Evolutionary conservation across 768 basidiomycete species (phyloP), one percentile per base, ranked within the genome.

Genomic region (Botryobasidium botryosum): DNA sequence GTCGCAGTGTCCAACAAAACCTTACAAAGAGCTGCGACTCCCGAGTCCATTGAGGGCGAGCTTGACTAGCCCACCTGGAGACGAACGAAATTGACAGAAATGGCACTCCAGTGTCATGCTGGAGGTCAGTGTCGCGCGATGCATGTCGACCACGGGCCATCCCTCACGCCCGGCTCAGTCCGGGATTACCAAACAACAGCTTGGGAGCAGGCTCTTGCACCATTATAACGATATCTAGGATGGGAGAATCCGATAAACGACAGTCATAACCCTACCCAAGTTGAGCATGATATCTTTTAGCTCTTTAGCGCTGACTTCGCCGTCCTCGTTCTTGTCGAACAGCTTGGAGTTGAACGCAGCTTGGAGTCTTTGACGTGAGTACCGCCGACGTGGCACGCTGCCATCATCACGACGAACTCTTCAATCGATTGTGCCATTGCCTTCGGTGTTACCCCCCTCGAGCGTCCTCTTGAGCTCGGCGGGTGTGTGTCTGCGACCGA

Each of bases 261-360:
- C 18, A 6, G 24, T 7, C 21, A 42, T 18, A 21, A 23, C 21
- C 20, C 59, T 58, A 2, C 57, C 61, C 23, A 49, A 57, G 13
- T 57, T 53, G 24, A 43, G 59, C 18, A 48, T 62, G 35, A 60
- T 33, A 12, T 12, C 32, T 33, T 33, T 17, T 17, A 33, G 32
- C 32, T 33, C 32, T 33, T 33, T 17, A 12, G 12, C 17, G 17
- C 32, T 33, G 32, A 33, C 17, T 17, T 33, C 13, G 12, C 32
- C 32, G 17, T 17, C 17, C 12, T 17, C 32, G 17, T 33, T 17
- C 32, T 17, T 33, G 17, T 33, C 32, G 32, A 33, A 33, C 32
- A 33, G 12, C 32, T n/a, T n/a, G n/a, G n/a, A n/a, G n/a, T 17
- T 12, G 32, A 33, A 33, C 2, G 32, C 17, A 12, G 12, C 32